Evolutionary conservation across 352 stramenopile species (phyloP).

Genomic region (Phytophthora uliginosa): DNA sequence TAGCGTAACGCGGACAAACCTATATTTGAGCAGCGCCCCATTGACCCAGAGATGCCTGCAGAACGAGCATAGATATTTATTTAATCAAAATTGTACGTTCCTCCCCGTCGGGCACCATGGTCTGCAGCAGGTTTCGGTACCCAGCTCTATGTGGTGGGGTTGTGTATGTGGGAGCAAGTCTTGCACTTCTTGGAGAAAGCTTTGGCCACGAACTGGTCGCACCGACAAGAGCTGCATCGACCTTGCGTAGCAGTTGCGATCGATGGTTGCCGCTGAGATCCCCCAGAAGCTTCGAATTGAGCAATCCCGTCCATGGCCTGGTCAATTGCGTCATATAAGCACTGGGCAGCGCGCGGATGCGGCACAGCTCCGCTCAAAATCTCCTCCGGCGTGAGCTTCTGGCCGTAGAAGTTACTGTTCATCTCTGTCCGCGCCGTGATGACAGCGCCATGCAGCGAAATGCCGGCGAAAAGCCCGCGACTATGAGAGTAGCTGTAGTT

Average conservation of each 20-base stretch:
- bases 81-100: constrained; percentile 24
- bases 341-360: constrained; percentile 72
- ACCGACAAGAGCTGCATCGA: constrained; percentile 63
- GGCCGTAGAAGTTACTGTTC: constrained; percentile 97
- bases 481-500: constrained; percentile 97
- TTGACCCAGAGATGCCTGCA: not conserved
- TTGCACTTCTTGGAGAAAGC: constrained; percentile 87
- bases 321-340: constrained; percentile 83
- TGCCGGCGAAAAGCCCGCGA: constrained; percentile 94
- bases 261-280: constrained; percentile 15
- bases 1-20: not conserved
- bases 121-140: not conserved
- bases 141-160: constrained; percentile 21
- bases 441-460: constrained; percentile 94
- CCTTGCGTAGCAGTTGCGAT: constrained; percentile 31
- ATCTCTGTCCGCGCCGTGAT: constrained; percentile 92
- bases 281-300: constrained; percentile 58
- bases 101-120: not conserved
- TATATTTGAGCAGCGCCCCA: not conserved
- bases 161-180: constrained; percentile 69
- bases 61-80: constrained; percentile 27
- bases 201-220: constrained; percentile 67
- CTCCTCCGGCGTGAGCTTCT: constrained; percentile 79
- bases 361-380: constrained; percentile 75
- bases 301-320: constrained; percentile 75